phyloP scores from a whole-genome alignment of 495 filamentous ascomycete genomes.

The Diplogelasinospora grovesii region DNA sequence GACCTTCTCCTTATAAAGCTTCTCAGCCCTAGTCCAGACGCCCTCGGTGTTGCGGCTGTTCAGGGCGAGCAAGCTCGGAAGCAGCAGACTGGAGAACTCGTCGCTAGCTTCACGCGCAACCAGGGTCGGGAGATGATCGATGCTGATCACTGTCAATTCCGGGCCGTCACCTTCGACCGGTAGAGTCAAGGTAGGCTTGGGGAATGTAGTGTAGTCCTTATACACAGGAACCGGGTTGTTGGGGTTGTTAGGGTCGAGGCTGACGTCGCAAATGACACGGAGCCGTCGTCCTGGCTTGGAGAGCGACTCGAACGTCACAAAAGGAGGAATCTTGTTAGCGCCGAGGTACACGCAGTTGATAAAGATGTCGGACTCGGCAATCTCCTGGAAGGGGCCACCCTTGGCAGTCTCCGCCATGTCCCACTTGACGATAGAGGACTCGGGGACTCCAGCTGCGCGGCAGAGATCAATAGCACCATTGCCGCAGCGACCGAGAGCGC shows the following conservation, averaged over 20 bases:
- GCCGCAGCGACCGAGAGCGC: constrained; percentile 71
- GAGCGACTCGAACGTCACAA: constrained; percentile 57
- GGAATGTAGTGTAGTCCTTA: constrained; percentile 50
- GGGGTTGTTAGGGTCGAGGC: constrained; percentile 66
- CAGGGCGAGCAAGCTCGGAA: constrained; percentile 67
- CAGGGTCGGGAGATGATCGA: constrained; percentile 79
- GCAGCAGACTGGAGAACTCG: constrained; percentile 6
- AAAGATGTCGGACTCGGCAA: constrained; percentile 66
- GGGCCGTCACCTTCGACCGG: constrained; percentile 30
- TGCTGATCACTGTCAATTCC: constrained; percentile 33
- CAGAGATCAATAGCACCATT: constrained; percentile 74
- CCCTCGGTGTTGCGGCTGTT: constrained; percentile 58
- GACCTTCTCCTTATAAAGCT: constrained; percentile 74
- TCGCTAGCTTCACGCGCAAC: constrained; percentile 64
- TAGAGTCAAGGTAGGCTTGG: constrained; percentile 53
- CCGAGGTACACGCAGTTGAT: constrained; percentile 83
- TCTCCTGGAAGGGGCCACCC: constrained; percentile 76
- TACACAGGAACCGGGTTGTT: constrained; percentile 68
- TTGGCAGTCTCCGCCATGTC: constrained; percentile 73
- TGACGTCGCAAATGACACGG: constrained; percentile 78
- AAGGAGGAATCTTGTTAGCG: constrained; percentile 9
- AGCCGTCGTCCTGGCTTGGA: constrained; percentile 58
- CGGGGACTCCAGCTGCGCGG: constrained; percentile 61
- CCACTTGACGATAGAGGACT: constrained; percentile 69
- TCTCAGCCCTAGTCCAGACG: constrained; percentile 75